Evolutionary conservation across 129 eudicot species (phyloP).

Genomic region (Cynara cardunculus): DNA sequence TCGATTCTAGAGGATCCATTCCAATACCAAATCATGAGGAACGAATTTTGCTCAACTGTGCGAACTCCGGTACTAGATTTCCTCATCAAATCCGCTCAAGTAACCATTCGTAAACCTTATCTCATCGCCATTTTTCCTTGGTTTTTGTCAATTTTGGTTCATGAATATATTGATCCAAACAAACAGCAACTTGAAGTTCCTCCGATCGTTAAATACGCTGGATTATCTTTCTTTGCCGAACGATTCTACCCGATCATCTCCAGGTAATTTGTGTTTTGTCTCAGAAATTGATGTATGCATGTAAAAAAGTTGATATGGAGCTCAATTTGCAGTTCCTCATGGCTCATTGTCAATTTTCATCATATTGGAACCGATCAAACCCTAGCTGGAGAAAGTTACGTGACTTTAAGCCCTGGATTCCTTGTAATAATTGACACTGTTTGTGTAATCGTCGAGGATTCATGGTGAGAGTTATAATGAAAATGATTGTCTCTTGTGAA

Average conservation of each 20-base stretch:
- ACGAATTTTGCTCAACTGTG: conserved; percentile 26
- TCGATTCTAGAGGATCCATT: neutral
- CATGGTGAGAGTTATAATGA: neutral
- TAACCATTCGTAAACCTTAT: conserved; percentile 13
- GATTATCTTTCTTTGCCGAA: conserved; percentile 65
- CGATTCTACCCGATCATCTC: conserved; percentile 68
- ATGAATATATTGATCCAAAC: neutral
- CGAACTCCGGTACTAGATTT: conserved; percentile 51
- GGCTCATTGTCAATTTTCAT: neutral
- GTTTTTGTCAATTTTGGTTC: neutral
- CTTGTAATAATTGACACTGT: neutral
- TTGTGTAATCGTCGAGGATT: neutral
- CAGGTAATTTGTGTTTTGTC: conserved; percentile 24
- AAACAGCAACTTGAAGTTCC: conserved; percentile 49
- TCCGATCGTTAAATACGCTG: conserved; percentile 74
- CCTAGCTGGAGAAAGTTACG: neutral
- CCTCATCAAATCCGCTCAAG: conserved; percentile 62
- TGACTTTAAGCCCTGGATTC: neutral
- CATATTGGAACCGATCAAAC: neutral
- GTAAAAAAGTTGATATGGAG: neutral
- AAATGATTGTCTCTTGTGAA: neutral
- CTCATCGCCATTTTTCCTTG: neutral
- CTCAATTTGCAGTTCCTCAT: neutral
- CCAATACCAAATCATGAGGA: conserved; percentile 9
- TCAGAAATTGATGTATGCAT: neutral